Base-by-base conservation (phyloP, 1,284 basidiomycete species). In the Moesziomyces aphidis region DNA sequence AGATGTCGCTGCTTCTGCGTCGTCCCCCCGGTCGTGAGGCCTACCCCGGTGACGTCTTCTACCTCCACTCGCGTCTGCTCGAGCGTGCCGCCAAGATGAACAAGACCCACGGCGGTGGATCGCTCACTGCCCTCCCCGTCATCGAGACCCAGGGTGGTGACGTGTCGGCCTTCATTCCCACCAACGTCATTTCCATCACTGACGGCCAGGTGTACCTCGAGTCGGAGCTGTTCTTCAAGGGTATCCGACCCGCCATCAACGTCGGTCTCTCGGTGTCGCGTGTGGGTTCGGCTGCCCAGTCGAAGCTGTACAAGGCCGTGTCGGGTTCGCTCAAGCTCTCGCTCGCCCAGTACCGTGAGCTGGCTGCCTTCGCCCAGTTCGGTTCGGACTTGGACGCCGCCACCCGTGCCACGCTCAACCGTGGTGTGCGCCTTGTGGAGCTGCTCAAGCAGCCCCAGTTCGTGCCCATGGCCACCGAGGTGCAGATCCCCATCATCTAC, bases 71-170 rank as follows among this genome's bases (percentile, higher is more conserved):
- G 83, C 95, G 96, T 91, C 92, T 99, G 78, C 91, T 99, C 83
- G 96, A 99, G 89, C 95, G 96, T 90, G 96, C 96, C 75, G 96
- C 96, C 87, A 98, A 98, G 92, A 97, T 99, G 93, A 96, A 92
- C 90, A 93, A 97, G 81, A 93, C 92, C 85, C 93, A 95, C 87
- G 96, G 96, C 86, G 95, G 94, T 86, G 96, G 96, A 85, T 99
- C 96, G 74, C 90, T 99, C 83, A 99, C 96, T 86, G 96, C 96
- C 70, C 91, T 99, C 50, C 96, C 96, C 85, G 95, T 99, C 88
- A 99, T 99, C 87, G 96, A 99, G 89, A 98, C 96, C 85, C 96
- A 99, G 89, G 96, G 96, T 91, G 96, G 96, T 92, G 96, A 99
- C 90, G 96, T 99, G 86, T 99, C 55, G 91, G 93, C 86, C 90